phyloP scores from a whole-genome alignment of 805 yeast species.

The Yamadazyma ubonensis region DNA sequence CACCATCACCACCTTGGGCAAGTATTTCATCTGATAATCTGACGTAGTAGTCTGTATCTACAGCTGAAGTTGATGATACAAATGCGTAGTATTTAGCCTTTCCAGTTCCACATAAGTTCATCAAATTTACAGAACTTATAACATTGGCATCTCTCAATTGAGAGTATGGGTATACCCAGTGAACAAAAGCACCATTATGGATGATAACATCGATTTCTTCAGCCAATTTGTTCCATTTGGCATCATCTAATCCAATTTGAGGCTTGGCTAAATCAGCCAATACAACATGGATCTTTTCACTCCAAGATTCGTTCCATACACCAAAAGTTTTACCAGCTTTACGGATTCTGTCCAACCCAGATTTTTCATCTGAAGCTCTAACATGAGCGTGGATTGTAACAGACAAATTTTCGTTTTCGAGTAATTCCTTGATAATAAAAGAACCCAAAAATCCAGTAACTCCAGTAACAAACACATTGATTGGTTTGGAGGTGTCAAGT shows the following conservation, averaged over 20 bases:
- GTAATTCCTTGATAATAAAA: constrained; percentile 74
- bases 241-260: constrained; percentile 66
- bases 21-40: constrained; percentile 69
- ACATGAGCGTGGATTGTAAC: constrained; percentile 84
- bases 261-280: constrained; percentile 75
- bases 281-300: constrained; percentile 60
- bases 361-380: constrained; percentile 67
- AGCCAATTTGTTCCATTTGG: constrained; percentile 58
- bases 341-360: constrained; percentile 75
- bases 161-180: constrained; percentile 96
- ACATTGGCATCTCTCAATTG: constrained; percentile 93
- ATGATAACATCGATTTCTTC: constrained; percentile 73
- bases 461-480: constrained; percentile 86
- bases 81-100: constrained; percentile 84
- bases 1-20: constrained; percentile 65
- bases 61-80: constrained; percentile 92
- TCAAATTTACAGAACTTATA: constrained; percentile 77
- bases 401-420: constrained; percentile 49
- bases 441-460: constrained; percentile 96
- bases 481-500: constrained; percentile 29
- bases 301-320: constrained; percentile 66
- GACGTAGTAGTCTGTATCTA: constrained; percentile 82
- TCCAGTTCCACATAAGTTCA: constrained; percentile 74
- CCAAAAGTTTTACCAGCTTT: constrained; percentile 82
- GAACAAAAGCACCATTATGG: constrained; percentile 97